phyloP scores from a whole-genome alignment of 2,329 filamentous ascomycete genomes.

The Microascus cirrosus region DNA sequence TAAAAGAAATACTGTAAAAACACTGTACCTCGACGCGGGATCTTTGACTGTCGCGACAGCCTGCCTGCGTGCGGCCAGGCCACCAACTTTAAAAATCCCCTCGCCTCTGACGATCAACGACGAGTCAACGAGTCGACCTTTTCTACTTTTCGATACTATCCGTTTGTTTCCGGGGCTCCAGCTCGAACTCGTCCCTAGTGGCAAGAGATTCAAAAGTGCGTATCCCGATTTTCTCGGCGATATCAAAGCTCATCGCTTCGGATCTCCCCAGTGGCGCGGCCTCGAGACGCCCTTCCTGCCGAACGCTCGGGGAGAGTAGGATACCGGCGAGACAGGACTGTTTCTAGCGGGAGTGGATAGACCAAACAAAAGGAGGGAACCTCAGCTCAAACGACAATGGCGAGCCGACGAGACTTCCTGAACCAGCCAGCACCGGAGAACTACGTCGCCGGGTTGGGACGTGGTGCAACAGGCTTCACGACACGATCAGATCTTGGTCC shows the following conservation, averaged over 20 bases:
- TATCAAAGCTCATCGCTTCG: background rate
- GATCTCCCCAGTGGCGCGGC: background rate
- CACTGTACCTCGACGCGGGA: background rate
- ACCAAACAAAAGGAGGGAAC: background rate
- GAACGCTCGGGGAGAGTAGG: background rate
- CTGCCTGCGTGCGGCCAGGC: background rate
- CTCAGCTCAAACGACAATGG: constrained; percentile 25
- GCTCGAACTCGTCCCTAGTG: background rate
- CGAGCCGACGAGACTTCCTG: constrained; percentile 69
- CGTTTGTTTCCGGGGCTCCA: background rate
- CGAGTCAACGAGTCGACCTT: background rate
- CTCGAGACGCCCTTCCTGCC: background rate
- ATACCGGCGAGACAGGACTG: background rate
- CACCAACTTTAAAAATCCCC: background rate
- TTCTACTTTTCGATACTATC: background rate
- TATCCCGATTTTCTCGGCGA: background rate
- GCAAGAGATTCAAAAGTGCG: background rate
- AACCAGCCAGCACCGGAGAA: constrained; percentile 77
- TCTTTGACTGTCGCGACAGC: background rate
- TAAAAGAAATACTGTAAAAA: too few relatives aligned
- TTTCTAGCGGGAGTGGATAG: background rate
- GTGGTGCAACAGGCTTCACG: constrained; percentile 96
- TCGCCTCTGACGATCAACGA: background rate
- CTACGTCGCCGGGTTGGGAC: constrained; percentile 90
- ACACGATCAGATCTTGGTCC: constrained; percentile 94